Evolutionary conservation across 1,284 basidiomycete species (phyloP), one percentile per base, ranked within the genome.

Genomic region (Tylopilus sp.): DNA sequence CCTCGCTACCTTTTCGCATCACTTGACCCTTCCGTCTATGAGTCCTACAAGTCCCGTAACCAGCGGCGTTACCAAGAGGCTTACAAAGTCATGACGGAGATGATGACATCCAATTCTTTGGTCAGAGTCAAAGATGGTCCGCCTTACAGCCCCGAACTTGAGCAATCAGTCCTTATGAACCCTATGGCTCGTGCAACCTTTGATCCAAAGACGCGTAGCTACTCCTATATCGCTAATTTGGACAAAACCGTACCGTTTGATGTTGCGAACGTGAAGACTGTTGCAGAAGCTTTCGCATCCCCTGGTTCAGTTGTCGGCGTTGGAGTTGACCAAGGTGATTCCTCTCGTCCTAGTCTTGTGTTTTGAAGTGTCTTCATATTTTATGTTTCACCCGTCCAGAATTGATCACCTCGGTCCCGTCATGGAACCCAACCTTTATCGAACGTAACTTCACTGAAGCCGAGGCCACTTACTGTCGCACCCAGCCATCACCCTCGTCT

Each of bases 101-200:
- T 94, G 83, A 91, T 98, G 87, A 92, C 91, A 70, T 85, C 83
- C 70, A 93, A 95, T 76, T 89, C 90, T 48, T 80, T 98, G 48
- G 94, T 99, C 60, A 89, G 90, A 76, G 86, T 99, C 81, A 98
- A 99, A 80, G 95, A 97, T 35, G 83, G 84, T 33, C 94, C 96
- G 20, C 97, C 95, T 20, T 99, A 95, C 77, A 76, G 82, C 43
- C 82, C 83, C 56, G 95, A 98, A 63, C 80, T 97, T 58, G 96
- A 99, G 74, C 82, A 80, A 44, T 81, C 86, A 42, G 93, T 98
- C 32, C 80, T 98, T 45, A 80, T 98, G 72, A 99, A 99, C 81
- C 92, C 94, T 0, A 77, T 95, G 70, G 95, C 96, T 8, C 86
- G 96, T 25, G 86, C 92, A 4, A 80, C 82, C n/a, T 83, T 86